Conservation (phyloP, 1,284 basidiomycete genomes). For the Marasmius sp. region DNA sequence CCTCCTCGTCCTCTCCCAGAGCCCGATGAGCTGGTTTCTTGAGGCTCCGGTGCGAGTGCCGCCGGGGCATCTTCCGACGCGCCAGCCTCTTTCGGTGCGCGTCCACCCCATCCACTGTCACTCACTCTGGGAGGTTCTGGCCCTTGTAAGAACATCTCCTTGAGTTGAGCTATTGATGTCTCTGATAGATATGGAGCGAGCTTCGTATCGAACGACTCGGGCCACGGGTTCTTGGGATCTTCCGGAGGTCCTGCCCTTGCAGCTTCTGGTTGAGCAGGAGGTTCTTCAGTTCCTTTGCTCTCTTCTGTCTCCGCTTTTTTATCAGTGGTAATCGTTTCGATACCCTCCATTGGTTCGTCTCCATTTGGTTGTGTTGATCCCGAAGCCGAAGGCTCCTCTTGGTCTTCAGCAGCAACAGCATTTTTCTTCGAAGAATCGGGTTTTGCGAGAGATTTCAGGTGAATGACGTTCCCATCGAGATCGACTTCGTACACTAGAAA, state of each 20-base stretch:
- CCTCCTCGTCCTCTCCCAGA: constrained; percentile 37
- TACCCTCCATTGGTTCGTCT: neutral
- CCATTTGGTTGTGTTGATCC: neutral
- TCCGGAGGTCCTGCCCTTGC: constrained; percentile 8
- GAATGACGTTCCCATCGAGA: constrained; percentile 74
- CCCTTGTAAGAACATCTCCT: constrained; percentile 75
- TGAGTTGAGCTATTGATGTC: constrained; percentile 61
- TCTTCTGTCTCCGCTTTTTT: neutral
- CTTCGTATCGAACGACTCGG: constrained; percentile 53
- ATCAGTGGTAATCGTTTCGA: neutral
- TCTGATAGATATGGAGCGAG: constrained; percentile 66
- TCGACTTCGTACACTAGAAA: constrained; percentile 92
- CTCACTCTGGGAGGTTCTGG: constrained; percentile 65
- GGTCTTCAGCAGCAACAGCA: constrained; percentile 8
- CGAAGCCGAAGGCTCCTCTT: neutral
- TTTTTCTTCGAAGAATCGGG: constrained; percentile 53
- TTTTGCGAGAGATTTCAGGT: constrained; percentile 73
- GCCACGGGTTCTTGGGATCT: constrained; percentile 54
- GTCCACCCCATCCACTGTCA: constrained; percentile 68
- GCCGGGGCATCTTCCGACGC: constrained; percentile 27
- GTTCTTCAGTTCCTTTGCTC: neutral
- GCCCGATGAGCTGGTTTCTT: constrained; percentile 24
- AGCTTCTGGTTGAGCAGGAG: neutral
- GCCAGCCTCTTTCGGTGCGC: constrained; percentile 32
- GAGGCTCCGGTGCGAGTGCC: constrained; percentile 17